Evolutionary conservation across 306 rosid genomes (phyloP).

Genomic region (Mucuna pruriens): DNA sequence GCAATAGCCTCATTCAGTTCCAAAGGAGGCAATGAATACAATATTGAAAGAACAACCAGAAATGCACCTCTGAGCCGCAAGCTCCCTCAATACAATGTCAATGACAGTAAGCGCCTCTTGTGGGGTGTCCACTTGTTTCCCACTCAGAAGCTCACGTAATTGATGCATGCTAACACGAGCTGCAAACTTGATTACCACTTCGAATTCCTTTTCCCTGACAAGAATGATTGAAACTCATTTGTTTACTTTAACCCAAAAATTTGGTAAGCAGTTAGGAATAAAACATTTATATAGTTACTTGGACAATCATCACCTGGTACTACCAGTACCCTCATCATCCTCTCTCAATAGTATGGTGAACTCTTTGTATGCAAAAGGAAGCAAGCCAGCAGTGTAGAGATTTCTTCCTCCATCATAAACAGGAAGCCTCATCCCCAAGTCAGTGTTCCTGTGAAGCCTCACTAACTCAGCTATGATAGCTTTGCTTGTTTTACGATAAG

Average conservation of each 20-base stretch:
- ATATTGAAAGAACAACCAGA: constrained; percentile 12
- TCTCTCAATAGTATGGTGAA: constrained; percentile 37
- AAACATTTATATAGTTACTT: background rate
- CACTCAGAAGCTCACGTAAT: constrained; percentile 51
- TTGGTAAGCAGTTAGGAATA: background rate
- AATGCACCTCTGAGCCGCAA: constrained; percentile 52
- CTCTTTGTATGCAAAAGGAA: constrained; percentile 51
- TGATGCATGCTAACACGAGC: constrained; percentile 52
- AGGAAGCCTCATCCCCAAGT: constrained; percentile 53
- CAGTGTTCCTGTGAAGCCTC: constrained; percentile 43
- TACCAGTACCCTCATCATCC: constrained; percentile 40
- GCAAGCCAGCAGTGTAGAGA: constrained; percentile 55
- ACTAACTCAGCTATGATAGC: constrained; percentile 50
- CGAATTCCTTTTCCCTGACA: constrained; percentile 49
- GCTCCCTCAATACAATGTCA: constrained; percentile 54
- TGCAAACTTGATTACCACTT: constrained; percentile 47
- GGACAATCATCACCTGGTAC: constrained; percentile 38
- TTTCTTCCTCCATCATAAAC: constrained; percentile 56
- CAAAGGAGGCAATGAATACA: constrained; percentile 4
- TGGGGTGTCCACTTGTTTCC: constrained; percentile 49
- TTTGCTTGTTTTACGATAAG: constrained; percentile 46
- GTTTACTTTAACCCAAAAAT: background rate
- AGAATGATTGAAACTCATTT: background rate
- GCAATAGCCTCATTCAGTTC: background rate
- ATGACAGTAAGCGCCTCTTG: constrained; percentile 54